phyloP scores from a whole-genome alignment of 495 filamentous ascomycete species.

The Podospora anserina region DNA sequence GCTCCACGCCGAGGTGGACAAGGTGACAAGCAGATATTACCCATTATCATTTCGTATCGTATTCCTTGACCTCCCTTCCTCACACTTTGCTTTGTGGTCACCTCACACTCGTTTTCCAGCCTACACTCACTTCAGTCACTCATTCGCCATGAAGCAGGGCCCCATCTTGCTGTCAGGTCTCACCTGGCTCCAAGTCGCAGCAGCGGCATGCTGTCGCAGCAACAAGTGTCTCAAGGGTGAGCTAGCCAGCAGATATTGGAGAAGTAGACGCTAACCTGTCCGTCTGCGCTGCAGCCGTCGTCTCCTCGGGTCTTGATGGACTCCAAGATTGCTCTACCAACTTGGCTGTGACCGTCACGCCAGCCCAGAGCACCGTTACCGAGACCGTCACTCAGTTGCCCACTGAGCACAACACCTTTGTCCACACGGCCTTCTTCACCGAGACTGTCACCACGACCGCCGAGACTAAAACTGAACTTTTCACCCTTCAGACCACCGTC shows the following conservation, averaged over 20 bases:
- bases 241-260: not conserved
- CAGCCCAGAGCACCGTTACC: slow-evolving; percentile 11
- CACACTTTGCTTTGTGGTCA: not conserved
- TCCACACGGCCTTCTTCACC: slow-evolving; percentile 14
- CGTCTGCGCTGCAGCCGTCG: not conserved
- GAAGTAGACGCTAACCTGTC: no score
- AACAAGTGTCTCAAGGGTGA: slow-evolving; percentile 22
- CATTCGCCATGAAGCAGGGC: slow-evolving; percentile 20
- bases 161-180: slow-evolving; percentile 14
- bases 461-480: slow-evolving; percentile 2
- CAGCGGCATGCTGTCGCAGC: slow-evolving; percentile 21
- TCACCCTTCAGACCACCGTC: not conserved
- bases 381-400: slow-evolving; percentile 13
- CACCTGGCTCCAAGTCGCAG: slow-evolving; percentile 14
- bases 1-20: not conserved
- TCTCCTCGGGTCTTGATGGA: slow-evolving; percentile 8
- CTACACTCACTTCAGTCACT: slow-evolving; percentile 8
- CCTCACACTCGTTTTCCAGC: slow-evolving; percentile 10
- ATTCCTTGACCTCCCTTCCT: not conserved
- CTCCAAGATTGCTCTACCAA: slow-evolving; percentile 15
- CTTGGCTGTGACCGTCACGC: slow-evolving; percentile 18
- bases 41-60: not conserved
- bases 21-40: not conserved
- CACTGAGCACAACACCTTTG: slow-evolving; percentile 12
- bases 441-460: slow-evolving; percentile 12